A percentile compares a stretch with the other conserved stretches of the same genome.
These are phyloP conservation scores for Starmerella riodocensis DNA, from an alignment of 805 yeast species.

Conservation along the genomic window DNA sequence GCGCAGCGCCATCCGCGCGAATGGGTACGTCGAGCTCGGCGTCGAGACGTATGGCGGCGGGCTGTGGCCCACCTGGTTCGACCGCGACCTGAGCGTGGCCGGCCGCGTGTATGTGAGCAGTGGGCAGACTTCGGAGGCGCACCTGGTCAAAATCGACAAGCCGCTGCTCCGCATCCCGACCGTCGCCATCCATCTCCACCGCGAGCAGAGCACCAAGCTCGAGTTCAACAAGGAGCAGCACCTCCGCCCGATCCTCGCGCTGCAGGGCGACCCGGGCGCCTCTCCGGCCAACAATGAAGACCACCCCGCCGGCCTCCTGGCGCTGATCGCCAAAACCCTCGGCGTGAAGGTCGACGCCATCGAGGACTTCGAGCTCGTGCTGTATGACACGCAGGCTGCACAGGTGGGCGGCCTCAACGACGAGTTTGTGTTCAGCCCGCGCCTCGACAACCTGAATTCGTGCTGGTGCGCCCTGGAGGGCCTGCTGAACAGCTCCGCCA, in stretches of 20 bases:
- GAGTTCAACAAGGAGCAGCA: slow-evolving; percentile 85
- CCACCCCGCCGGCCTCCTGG: slow-evolving; percentile 62
- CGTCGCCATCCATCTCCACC: slow-evolving; percentile 78
- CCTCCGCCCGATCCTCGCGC: slow-evolving; percentile 73
- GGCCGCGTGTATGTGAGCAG: slow-evolving; percentile 72
- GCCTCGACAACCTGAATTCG: slow-evolving; percentile 81
- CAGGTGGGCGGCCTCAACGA: slow-evolving; percentile 77
- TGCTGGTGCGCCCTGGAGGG: slow-evolving; percentile 72
- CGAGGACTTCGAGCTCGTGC: slow-evolving; percentile 78
- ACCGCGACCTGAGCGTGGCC: slow-evolving; percentile 79
- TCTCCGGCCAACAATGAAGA: slow-evolving; percentile 33
- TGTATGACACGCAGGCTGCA: slow-evolving; percentile 75
- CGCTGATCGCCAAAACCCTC: slow-evolving; percentile 54
- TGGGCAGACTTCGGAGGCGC: slow-evolving; percentile 37
- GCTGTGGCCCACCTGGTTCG: slow-evolving; percentile 95
- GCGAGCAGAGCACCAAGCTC: slow-evolving; percentile 55
- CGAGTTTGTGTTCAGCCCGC: slow-evolving; percentile 82
- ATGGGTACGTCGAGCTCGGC: slow-evolving; percentile 69
- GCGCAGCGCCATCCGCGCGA: slow-evolving; percentile 45
- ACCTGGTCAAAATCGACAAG: slow-evolving; percentile 62
- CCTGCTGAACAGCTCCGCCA: slow-evolving; percentile 41
- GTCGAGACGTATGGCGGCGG: slow-evolving; percentile 95
- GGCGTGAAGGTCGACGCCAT: slow-evolving; percentile 41
- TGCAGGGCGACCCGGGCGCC: slow-evolving; percentile 37
- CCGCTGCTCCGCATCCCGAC: slow-evolving; percentile 89